phyloP scores from a whole-genome alignment of 306 rosid species.

The Medicago ruthenica region DNA sequence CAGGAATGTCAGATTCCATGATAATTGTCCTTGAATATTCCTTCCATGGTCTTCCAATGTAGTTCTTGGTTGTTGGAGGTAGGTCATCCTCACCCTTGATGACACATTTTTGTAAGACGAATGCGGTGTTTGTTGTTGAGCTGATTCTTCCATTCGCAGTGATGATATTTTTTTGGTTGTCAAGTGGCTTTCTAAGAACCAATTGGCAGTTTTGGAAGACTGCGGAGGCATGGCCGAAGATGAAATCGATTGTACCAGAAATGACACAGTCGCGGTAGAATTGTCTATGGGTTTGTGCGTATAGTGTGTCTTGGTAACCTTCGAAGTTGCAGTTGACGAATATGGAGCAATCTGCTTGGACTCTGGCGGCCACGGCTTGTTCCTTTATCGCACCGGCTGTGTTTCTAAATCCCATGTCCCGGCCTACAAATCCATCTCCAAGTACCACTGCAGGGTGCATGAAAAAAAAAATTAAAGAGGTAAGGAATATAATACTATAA shows the following conservation, averaged over 20 bases:
- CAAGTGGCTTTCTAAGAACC: slow-evolving; percentile 57
- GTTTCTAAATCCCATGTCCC: slow-evolving; percentile 74
- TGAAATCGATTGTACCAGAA: slow-evolving; percentile 78
- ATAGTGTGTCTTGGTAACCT: slow-evolving; percentile 82
- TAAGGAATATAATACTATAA: not conserved
- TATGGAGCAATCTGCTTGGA: slow-evolving; percentile 62
- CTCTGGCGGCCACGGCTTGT: slow-evolving; percentile 79
- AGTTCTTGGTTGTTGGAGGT: slow-evolving; percentile 46
- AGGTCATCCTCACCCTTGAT: slow-evolving; percentile 50
- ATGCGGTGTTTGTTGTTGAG: slow-evolving; percentile 55
- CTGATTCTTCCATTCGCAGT: slow-evolving; percentile 74
- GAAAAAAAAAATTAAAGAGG: not conserved
- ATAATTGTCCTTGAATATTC: slow-evolving; percentile 71
- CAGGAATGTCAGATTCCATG: slow-evolving; percentile 69
- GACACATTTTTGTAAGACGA: slow-evolving; percentile 68
- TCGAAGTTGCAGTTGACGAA: slow-evolving; percentile 70
- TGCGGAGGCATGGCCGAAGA: slow-evolving; percentile 75
- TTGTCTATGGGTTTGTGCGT: slow-evolving; percentile 72
- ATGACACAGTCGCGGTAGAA: slow-evolving; percentile 69
- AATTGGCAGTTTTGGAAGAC: slow-evolving; percentile 71
- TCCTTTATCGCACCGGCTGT: slow-evolving; percentile 76
- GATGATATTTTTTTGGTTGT: slow-evolving; percentile 62
- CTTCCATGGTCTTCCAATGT: slow-evolving; percentile 86
- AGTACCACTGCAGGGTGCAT: slow-evolving; percentile 58
- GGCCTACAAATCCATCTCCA: slow-evolving; percentile 73